A percentile compares a stretch with the other conserved stretches of the same genome.
Conservation (phyloP, 2,329 filamentous ascomycete genomes). For the Aurifilum marmelostoma region DNA sequence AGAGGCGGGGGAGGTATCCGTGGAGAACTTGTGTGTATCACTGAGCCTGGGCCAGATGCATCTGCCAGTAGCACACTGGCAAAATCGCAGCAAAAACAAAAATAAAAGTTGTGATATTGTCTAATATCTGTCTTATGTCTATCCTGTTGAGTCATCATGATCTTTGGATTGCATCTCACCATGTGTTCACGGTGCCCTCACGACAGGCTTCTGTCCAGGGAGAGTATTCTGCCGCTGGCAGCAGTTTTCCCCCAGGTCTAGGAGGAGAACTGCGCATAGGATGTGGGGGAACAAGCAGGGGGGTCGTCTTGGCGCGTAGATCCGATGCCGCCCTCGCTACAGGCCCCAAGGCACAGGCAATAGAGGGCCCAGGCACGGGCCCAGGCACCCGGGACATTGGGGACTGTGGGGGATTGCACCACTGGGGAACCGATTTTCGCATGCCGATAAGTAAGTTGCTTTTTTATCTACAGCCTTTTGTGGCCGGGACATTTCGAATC, state of each 20-base stretch:
- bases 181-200: too few species aligned
- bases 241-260: too few species aligned
- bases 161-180: background rate
- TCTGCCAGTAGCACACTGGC: background rate
- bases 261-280: background rate
- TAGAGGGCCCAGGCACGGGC: background rate
- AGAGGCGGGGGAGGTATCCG: background rate
- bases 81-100: background rate
- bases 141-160: background rate
- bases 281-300: constrained; percentile 20
- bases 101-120: constrained; percentile 13
- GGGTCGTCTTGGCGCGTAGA: constrained; percentile 8
- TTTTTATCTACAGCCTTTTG: constrained; percentile 6
- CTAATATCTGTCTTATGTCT: background rate
- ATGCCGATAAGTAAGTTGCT: constrained; percentile 6
- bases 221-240: too few species aligned
- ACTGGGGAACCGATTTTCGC: constrained; percentile 17
- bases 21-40: background rate
- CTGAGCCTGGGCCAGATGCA: background rate
- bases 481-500: constrained; percentile 6
- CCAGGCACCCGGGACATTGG: background rate
- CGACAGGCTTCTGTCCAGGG: too few species aligned
- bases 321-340: constrained; percentile 26
- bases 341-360: background rate
- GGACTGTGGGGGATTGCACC: constrained; percentile 21